Base-by-base conservation (phyloP, 768 basidiomycete genomes). In the Austroboletus eburneus region DNA sequence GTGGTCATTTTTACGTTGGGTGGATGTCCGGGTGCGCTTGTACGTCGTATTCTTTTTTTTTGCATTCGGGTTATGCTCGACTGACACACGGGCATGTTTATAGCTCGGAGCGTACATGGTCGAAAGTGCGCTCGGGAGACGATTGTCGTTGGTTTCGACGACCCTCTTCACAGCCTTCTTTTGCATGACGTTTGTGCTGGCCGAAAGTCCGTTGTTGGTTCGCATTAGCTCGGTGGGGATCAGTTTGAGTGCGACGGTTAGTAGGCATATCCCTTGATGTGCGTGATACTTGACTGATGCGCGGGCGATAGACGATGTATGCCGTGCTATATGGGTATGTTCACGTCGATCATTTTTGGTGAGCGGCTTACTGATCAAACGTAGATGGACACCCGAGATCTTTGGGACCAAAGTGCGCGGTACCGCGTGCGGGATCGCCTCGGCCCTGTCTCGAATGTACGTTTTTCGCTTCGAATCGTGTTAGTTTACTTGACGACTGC, bases 91-190 rank as follows among this genome's bases (percentile, higher is more conserved):
- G n/a, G n/a, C n/a, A 25, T 13, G 14, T 13, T 25, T 16, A 18
- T 25, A 93, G 86, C 69, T 94, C 5, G 92, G 91, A n/a, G 92
- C 92, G 4, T 91, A 75, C 55, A 70, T 94, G 55, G 81, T 92
- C 33, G 87, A 91, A 55, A 57, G 69, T 12, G 69, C 80, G 1
- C 65, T 91, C 9, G 89, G 91, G 2, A 73, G 87, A 27, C 74
- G 81, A 39, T 76, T 76, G 69, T 85, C 91, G 0, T 71, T 96
- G 33, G 86, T 83, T 0, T 75, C 76, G 24, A 87, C 81, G 59
- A 91, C 90, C 0, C 77, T 91, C 44, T 56, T 80, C 14, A 95
- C 92, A 0, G 84, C 84, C 0, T 67, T 81, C 45, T 87, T 85
- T 62, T 92, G 87, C 57, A 61, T 80, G 27, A 61, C 79, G 5